A percentile compares a stretch with the other conserved stretches of the same genome.
phyloP scores from a whole-genome alignment of 805 yeast species.

The Starmerella scarabaei region DNA sequence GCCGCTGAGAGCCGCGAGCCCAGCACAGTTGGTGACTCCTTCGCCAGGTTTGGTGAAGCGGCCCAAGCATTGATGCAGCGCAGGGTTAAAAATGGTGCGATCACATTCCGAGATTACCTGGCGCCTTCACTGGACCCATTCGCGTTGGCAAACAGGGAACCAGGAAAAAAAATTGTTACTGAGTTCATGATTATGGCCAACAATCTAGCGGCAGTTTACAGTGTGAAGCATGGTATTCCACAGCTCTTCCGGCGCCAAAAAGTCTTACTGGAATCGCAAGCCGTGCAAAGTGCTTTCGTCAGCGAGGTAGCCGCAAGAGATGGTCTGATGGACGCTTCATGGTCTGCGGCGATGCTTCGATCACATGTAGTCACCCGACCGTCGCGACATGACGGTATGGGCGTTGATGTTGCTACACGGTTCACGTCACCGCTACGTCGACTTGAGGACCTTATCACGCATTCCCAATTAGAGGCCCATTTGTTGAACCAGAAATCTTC shows the following conservation, averaged over 20 bases:
- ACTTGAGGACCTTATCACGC: conserved; percentile 66
- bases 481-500: conserved; percentile 23
- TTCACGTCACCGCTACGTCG: conserved; percentile 86
- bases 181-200: conserved; percentile 79
- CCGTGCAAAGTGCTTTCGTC: neutral
- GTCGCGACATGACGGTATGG: conserved; percentile 46
- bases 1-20: neutral
- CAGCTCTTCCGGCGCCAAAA: conserved; percentile 22
- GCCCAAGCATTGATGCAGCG: conserved; percentile 23
- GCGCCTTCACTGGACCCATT: conserved; percentile 7
- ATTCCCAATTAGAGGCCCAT: conserved; percentile 52
- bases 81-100: conserved; percentile 33
- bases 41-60: neutral
- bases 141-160: conserved; percentile 10
- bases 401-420: conserved; percentile 49
- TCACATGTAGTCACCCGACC: conserved; percentile 41
- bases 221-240: conserved; percentile 21
- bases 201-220: conserved; percentile 27
- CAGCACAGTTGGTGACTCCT: neutral
- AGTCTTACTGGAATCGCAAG: conserved; percentile 16
- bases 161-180: conserved; percentile 46
- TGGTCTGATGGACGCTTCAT: conserved; percentile 25
- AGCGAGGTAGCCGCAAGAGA: neutral
- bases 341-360: conserved; percentile 37
- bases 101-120: conserved; percentile 24